Evolutionary conservation across 2,329 filamentous ascomycete species (phyloP).

Genomic region (Sphaerostilbella broomeana): DNA sequence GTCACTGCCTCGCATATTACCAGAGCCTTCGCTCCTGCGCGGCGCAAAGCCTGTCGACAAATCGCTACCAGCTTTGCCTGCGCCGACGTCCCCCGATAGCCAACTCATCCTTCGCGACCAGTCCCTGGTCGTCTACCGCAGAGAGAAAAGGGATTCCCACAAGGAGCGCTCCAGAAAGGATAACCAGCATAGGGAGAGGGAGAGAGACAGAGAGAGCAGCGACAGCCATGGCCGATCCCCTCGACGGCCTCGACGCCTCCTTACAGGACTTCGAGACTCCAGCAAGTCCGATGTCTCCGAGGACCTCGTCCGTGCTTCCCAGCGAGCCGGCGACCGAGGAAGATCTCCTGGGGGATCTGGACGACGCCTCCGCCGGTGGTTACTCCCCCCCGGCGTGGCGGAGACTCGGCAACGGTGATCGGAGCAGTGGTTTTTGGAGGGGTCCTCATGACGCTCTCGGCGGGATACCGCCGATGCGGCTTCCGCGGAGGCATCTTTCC

Average conservation of each 20-base stretch:
- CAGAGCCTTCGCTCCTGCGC: background rate
- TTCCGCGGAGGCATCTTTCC: constrained; percentile 18
- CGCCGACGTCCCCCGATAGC: constrained; percentile 14
- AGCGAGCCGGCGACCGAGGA: constrained; percentile 32
- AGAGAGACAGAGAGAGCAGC: constrained; percentile 12
- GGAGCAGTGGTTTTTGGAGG: constrained; percentile 56
- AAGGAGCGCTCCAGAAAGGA: constrained; percentile 8
- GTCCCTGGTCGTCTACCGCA: constrained; percentile 25
- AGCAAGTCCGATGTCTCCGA: constrained; percentile 29
- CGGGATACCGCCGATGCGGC: constrained; percentile 30
- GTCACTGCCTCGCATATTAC: constrained; percentile 25
- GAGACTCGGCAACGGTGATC: constrained; percentile 52
- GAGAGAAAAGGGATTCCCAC: constrained; percentile 18
- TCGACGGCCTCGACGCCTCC: constrained; percentile 43
- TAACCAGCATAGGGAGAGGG: constrained; percentile 9
- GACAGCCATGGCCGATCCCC: constrained; percentile 27
- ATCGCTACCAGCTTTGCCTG: constrained; percentile 21
- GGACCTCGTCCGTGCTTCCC: constrained; percentile 26
- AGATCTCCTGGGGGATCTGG: constrained; percentile 37
- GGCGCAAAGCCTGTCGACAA: constrained; percentile 17
- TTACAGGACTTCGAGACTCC: constrained; percentile 50
- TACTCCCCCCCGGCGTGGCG: constrained; percentile 57
- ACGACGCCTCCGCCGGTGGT: constrained; percentile 44
- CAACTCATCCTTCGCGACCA: constrained; percentile 29
- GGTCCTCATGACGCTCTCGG: constrained; percentile 46